These are phyloP conservation scores for Pyrenula massariospora DNA, from an alignment of 495 filamentous ascomycete genomes.

Conservation along the genomic window DNA sequence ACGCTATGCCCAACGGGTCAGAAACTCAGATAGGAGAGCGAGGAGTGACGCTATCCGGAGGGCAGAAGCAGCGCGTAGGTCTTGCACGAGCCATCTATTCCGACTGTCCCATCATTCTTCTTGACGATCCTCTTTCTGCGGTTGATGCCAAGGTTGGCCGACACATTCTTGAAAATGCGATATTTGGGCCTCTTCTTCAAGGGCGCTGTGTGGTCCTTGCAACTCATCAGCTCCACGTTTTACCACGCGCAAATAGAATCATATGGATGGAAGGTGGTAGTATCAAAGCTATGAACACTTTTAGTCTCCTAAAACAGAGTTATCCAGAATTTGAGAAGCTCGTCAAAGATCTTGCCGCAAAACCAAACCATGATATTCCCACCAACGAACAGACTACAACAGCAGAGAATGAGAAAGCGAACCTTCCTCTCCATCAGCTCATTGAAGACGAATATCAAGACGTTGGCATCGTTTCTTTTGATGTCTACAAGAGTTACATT, in stretches of 20 bases:
- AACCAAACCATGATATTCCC: neutral
- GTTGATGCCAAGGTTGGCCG: slow-evolving; percentile 35
- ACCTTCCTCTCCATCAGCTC: neutral
- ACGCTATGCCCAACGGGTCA: slow-evolving; percentile 67
- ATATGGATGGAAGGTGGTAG: slow-evolving; percentile 15
- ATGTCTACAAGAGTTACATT: neutral
- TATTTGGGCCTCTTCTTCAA: slow-evolving; percentile 4
- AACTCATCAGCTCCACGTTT: slow-evolving; percentile 13
- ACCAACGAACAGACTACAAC: slow-evolving; percentile 3
- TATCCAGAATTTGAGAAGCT: slow-evolving; percentile 6
- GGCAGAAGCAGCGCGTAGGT: slow-evolving; percentile 66
- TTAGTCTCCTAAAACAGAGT: slow-evolving; percentile 7
- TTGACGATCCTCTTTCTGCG: slow-evolving; percentile 38
- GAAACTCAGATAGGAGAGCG: slow-evolving; percentile 70
- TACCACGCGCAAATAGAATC: slow-evolving; percentile 10
- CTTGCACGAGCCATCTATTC: slow-evolving; percentile 41
- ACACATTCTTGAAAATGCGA: slow-evolving; percentile 10
- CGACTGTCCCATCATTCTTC: slow-evolving; percentile 32
- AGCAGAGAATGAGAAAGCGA: neutral
- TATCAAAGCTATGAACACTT: slow-evolving; percentile 15
- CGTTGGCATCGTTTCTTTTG: neutral
- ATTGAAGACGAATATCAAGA: neutral
- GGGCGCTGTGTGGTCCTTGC: slow-evolving; percentile 7
- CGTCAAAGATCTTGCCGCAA: slow-evolving; percentile 1
- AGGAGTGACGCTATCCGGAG: slow-evolving; percentile 71